Conservation (phyloP, 2,329 filamentous ascomycete species). For the Thelonectria olida region DNA sequence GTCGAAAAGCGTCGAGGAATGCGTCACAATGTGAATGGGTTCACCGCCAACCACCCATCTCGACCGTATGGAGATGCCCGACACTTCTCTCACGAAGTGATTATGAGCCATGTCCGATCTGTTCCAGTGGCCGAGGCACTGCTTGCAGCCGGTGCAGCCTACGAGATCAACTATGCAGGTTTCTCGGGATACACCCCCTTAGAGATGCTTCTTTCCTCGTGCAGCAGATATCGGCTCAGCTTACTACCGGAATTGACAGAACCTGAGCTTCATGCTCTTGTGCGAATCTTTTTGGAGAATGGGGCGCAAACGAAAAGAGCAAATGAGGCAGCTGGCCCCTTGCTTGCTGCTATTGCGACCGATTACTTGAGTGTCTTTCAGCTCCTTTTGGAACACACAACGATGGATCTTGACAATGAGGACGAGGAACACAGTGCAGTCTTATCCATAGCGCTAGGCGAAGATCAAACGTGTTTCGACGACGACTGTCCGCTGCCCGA, state of each 20-base stretch:
- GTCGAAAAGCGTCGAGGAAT: background rate
- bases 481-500: background rate
- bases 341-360: conserved; percentile 3
- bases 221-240: background rate
- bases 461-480: background rate
- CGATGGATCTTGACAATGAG: background rate
- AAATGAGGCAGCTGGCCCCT: background rate
- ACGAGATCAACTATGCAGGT: background rate
- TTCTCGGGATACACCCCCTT: background rate
- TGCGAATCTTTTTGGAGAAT: background rate
- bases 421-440: background rate
- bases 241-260: background rate
- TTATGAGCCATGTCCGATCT: background rate
- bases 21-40: no score
- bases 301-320: background rate
- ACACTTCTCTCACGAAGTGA: background rate
- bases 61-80: no score
- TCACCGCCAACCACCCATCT: background rate
- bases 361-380: conserved; percentile 5
- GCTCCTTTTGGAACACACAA: background rate
- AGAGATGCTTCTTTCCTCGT: background rate
- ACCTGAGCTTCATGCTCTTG: background rate
- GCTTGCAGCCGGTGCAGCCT: background rate
- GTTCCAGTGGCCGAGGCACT: background rate
- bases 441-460: background rate